A percentile compares a stretch with the other conserved stretches of the same genome.
phyloP scores from a whole-genome alignment of 306 rosid genomes.

The Vigna angularis region DNA sequence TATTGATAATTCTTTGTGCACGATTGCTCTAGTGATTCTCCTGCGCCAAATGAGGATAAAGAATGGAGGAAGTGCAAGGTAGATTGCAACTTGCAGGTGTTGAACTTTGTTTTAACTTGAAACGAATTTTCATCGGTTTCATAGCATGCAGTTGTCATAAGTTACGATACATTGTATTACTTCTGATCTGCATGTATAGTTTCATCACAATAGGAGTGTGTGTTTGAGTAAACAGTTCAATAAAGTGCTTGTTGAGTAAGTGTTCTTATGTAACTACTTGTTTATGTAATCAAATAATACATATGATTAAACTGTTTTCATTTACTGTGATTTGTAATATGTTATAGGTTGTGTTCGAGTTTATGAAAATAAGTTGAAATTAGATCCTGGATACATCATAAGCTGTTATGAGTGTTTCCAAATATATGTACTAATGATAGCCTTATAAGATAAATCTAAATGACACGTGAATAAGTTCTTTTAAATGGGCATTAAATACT shows the following conservation, averaged over 20 bases:
- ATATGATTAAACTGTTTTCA: no score
- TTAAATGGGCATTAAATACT: neutral
- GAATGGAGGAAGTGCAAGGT: neutral
- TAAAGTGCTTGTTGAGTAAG: neutral
- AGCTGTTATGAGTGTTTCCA: no score
- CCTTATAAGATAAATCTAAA: neutral
- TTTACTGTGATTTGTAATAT: no score
- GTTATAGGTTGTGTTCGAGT: neutral
- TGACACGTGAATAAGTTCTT: no score
- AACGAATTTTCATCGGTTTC: neutral
- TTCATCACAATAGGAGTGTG: conserved; percentile 1
- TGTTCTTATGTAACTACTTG: neutral
- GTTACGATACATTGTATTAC: conserved; percentile 17
- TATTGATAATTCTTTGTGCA: neutral
- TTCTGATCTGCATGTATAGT: conserved; percentile 2
- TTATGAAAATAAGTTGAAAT: neutral
- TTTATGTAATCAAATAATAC: neutral
- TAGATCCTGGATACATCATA: neutral
- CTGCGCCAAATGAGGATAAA: neutral
- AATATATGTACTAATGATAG: no score
- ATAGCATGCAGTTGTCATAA: neutral
- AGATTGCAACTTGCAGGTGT: neutral
- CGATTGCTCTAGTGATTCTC: conserved; percentile 4
- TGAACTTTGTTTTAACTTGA: neutral
- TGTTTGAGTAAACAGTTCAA: neutral